These are phyloP conservation scores for Candida ulmi DNA, from an alignment of 805 yeast genomes.

Conservation along the genomic window DNA sequence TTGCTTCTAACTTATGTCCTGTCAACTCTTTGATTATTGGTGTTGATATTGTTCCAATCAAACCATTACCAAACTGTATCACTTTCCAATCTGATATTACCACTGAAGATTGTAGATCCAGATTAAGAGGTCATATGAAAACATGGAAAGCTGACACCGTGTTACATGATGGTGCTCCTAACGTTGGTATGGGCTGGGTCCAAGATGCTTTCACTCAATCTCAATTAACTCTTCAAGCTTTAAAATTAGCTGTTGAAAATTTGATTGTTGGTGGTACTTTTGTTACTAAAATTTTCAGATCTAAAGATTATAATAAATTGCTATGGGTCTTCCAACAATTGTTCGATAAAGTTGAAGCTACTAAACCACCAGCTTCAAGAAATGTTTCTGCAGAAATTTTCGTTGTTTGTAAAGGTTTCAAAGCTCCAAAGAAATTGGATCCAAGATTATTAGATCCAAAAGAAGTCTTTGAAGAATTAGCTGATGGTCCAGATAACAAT, in stretches of 20 bases:
- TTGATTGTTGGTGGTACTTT: slow-evolving; percentile 89
- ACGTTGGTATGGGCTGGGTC: slow-evolving; percentile 99
- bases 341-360: slow-evolving; percentile 95
- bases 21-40: slow-evolving; percentile 91
- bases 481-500: slow-evolving; percentile 65
- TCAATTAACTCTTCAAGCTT: slow-evolving; percentile 88
- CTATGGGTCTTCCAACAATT: slow-evolving; percentile 97
- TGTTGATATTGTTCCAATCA: slow-evolving; percentile 98
- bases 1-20: slow-evolving; percentile 91
- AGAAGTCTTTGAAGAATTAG: slow-evolving; percentile 90
- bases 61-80: slow-evolving; percentile 90
- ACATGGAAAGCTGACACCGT: slow-evolving; percentile 99
- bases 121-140: slow-evolving; percentile 90
- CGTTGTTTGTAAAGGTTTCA: slow-evolving; percentile 93
- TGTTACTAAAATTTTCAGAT: slow-evolving; percentile 94
- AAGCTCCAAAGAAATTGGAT: slow-evolving; percentile 93
- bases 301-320: slow-evolving; percentile 96
- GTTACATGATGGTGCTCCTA: slow-evolving; percentile 99
- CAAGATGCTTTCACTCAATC: slow-evolving; percentile 99
- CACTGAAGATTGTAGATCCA: slow-evolving; percentile 95
- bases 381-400: slow-evolving; percentile 98
- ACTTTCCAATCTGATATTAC: slow-evolving; percentile 97
- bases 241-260: slow-evolving; percentile 91
- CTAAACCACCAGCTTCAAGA: slow-evolving; percentile 98
- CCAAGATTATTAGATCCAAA: slow-evolving; percentile 88